Evolutionary conservation across 208 protist species (phyloP).

Genomic region (Trypanosomatidae sp.): DNA sequence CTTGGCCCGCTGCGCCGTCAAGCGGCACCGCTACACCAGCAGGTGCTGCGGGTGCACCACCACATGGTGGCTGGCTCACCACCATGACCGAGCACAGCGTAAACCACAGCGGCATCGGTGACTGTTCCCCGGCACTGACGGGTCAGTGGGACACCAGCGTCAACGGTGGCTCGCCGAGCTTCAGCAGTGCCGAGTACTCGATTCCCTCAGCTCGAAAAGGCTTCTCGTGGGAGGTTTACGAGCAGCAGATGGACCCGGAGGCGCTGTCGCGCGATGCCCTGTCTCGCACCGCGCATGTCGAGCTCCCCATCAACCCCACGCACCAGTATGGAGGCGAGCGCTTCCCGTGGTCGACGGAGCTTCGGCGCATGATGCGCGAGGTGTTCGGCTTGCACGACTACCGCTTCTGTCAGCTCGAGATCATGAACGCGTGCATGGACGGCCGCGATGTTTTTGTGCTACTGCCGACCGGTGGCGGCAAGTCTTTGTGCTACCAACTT

Average conservation of each 20-base stretch:
- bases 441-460: conserved; percentile 94
- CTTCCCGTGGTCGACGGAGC: conserved; percentile 80
- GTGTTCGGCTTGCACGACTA: conserved; percentile 91
- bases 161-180: neutral
- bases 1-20: neutral
- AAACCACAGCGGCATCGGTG: neutral
- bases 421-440: conserved; percentile 95
- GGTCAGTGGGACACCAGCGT: neutral
- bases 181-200: conserved; percentile 2
- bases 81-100: conserved; percentile 5
- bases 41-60: neutral
- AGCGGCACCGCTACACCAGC: neutral
- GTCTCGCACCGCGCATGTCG: conserved; percentile 35
- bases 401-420: conserved; percentile 91
- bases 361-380: conserved; percentile 88
- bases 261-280: conserved; percentile 42
- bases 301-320: conserved; percentile 71
- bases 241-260: conserved; percentile 38
- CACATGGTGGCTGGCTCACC: conserved; percentile 7
- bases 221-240: conserved; percentile 77
- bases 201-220: conserved; percentile 12
- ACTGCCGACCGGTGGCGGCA: conserved; percentile 94
- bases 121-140: neutral
- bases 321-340: conserved; percentile 66
- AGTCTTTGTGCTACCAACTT: conserved; percentile 97